Percentiles rank a stretch among this genome's conserved stretches.
Conservation (phyloP, 345 rosid genomes). For the Clarkia xantiana region DNA sequence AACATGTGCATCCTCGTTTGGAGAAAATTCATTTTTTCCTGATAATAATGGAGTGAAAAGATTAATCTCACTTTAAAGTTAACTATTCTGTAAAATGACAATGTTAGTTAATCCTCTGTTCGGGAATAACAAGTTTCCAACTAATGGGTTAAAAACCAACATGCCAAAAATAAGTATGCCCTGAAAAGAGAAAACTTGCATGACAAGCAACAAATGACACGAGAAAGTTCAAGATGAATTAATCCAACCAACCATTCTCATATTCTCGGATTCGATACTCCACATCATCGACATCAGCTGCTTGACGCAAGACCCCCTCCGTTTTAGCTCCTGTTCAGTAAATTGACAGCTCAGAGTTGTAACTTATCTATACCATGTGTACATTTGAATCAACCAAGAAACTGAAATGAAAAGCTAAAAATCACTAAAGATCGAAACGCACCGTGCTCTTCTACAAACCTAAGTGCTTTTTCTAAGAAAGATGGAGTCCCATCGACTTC, state of each 20-base stretch:
- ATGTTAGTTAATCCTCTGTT: too few relatives aligned
- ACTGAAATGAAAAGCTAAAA: too few relatives aligned
- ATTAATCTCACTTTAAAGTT: background rate
- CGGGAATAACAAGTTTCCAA: too few relatives aligned
- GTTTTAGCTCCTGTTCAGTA: conserved; percentile 53
- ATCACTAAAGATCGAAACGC: conserved; percentile 16
- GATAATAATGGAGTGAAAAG: conserved; percentile 8
- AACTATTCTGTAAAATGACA: too few relatives aligned
- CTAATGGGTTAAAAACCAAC: too few relatives aligned
- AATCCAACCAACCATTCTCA: conserved; percentile 60
- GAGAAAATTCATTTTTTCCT: conserved; percentile 67
- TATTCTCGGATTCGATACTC: conserved; percentile 77
- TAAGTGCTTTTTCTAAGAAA: conserved; percentile 92
- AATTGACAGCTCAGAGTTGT: conserved; percentile 16
- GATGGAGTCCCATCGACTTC: conserved; percentile 97
- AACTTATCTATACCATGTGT: background rate
- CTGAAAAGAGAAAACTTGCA: background rate
- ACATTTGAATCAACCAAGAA: background rate
- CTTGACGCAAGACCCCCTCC: conserved; percentile 97
- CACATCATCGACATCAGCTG: conserved; percentile 97
- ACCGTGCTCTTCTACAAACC: conserved; percentile 86
- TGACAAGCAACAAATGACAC: conserved; percentile 7
- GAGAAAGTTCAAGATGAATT: conserved; percentile 2
- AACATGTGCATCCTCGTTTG: conserved; percentile 77
- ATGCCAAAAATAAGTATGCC: too few relatives aligned